Evolutionary conservation across 2,329 filamentous ascomycete species (phyloP), one percentile per base, ranked within the genome.

Genomic region (Fusarium algeriense): DNA sequence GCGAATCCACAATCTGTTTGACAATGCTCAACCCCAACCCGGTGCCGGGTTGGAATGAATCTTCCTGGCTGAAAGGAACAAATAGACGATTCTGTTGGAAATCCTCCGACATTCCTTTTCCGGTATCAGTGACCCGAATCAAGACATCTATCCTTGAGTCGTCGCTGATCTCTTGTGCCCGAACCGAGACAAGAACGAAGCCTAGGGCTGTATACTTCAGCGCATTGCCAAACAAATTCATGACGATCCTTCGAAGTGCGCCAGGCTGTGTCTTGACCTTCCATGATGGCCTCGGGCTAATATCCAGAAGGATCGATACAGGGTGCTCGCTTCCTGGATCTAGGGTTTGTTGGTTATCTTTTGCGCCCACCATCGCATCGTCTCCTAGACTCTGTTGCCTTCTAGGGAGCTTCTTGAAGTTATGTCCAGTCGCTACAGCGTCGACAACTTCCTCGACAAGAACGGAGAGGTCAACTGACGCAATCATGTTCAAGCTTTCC

Each of bases 1-100:
- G 80, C 30, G 88, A 86, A 49, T 87, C 85, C 19, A 91, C 86
- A 38, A 92, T 88, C 56, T 84, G 83, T 41, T 85, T 85, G 28
- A 92, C 90, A 15, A 92, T 90, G 19, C 87, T 89, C 41, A 92
- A 78, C 0, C 90, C 90, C 1, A 92, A 80, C 0, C 90, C 90
- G 2, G 88, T 88, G 2, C 90, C 90, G 8, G 86, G 85, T 4
- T 88, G 85, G 20, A 92, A 79, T 0, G 84, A 82, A 60, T 91
- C 87, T 73, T 92, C 90, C 70, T 92, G 90, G 1, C 84, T 81
- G 67, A 91, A 91, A 0, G 89, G 88, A 0, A 87, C 87, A 72
- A 89, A 92, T 0, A 92, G 79, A 19, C 86, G 85, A 17, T 86
- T 86, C 23, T 86, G 84, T 57, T 91, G 81, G 70, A 89, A 92